Evolutionary conservation across 331 rosid species (phyloP).

Genomic region (Cydonia oblonga): DNA sequence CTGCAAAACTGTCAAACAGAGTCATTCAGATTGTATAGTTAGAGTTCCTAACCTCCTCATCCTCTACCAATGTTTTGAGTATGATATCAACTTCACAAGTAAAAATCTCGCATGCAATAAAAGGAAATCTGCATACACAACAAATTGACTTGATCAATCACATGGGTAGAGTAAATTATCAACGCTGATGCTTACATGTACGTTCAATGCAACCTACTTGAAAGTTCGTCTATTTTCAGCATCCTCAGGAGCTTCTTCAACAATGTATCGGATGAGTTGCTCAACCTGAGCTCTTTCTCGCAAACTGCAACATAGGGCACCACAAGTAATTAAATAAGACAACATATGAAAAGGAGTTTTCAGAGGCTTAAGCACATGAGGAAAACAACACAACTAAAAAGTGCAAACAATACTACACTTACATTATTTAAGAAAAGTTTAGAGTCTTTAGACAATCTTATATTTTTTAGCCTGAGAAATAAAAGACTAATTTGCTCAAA

Average conservation of each 20-base stretch:
- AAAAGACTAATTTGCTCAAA: neutral
- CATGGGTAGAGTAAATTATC: conserved; percentile 4
- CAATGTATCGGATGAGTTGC: conserved; percentile 60
- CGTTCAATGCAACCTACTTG: conserved; percentile 48
- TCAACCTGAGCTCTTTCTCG: conserved; percentile 77
- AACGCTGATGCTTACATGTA: conserved; percentile 1
- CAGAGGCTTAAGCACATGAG: neutral
- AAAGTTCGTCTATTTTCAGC: conserved; percentile 82
- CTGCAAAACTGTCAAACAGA: neutral
- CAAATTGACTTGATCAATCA: conserved; percentile 20
- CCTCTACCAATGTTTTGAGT: conserved; percentile 88
- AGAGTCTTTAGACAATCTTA: neutral
- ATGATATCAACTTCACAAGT: conserved; percentile 94
- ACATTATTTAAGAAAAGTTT: neutral
- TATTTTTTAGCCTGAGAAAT: neutral
- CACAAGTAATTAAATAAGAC: conserved; percentile 6
- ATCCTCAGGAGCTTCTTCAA: conserved; percentile 91
- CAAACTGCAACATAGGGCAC: conserved; percentile 46
- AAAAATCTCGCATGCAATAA: conserved; percentile 91
- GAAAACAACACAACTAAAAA: neutral
- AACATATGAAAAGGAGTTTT: neutral
- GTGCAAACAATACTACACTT: neutral
- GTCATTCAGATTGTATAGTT: conserved; percentile 1
- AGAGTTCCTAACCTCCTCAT: conserved; percentile 65
- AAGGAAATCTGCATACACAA: conserved; percentile 71